These are phyloP conservation scores for Phoma herbarum DNA, from an alignment of 2,329 filamentous ascomycete species.

Conservation along the genomic window DNA sequence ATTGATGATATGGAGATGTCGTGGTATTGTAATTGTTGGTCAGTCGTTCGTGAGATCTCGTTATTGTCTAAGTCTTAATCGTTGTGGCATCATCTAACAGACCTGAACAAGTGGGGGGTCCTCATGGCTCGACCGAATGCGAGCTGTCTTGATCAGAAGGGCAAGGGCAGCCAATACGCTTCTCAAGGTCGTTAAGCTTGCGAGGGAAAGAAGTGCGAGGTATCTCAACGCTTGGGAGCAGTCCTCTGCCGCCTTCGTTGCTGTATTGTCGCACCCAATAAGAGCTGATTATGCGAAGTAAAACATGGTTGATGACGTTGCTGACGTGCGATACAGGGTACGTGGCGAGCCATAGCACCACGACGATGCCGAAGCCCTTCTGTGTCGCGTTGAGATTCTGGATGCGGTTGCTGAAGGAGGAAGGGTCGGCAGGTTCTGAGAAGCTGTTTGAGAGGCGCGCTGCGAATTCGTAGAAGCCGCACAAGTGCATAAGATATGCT, in stretches of 20 bases:
- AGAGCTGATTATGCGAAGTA: constrained; percentile 19
- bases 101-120: neutral
- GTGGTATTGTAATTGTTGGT: neutral
- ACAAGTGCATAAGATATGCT: constrained; percentile 27
- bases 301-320: constrained; percentile 15
- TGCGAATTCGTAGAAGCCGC: constrained; percentile 27
- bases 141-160: neutral
- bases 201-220: constrained; percentile 5
- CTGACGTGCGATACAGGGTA: constrained; percentile 32
- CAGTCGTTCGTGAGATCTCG: too few species aligned
- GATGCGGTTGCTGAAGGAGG: constrained; percentile 2
- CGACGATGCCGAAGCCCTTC: constrained; percentile 22
- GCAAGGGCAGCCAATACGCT: neutral
- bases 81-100: neutral
- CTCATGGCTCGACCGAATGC: neutral
- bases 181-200: constrained; percentile 6
- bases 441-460: constrained; percentile 1
- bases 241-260: constrained; percentile 21
- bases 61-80: neutral
- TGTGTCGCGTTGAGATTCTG: constrained; percentile 24
- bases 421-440: neutral
- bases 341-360: constrained; percentile 30
- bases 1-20: neutral
- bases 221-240: constrained; percentile 33
- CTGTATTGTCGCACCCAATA: constrained; percentile 29